Evolutionary conservation across 371 early-diverging fungal species (phyloP).

Genomic region (Funneliformis caledonium): DNA sequence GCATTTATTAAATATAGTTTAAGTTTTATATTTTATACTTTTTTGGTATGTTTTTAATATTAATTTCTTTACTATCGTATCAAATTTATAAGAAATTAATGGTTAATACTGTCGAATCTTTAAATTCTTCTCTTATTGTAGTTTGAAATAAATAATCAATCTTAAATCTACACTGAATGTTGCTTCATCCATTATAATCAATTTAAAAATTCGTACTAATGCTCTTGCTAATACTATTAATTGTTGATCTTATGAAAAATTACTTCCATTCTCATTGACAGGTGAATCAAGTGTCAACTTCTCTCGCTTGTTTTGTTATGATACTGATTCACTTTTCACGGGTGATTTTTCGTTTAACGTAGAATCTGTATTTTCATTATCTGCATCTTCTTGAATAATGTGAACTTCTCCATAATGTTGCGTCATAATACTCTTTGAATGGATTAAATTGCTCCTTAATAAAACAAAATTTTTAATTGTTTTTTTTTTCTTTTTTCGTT

Average conservation of each 20-base stretch:
- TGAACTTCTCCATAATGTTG: slow-evolving; percentile 70
- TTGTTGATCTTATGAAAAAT: slow-evolving; percentile 82
- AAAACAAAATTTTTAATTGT: not conserved
- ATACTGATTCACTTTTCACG: not conserved
- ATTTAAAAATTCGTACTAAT: slow-evolving; percentile 63
- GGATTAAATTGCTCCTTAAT: slow-evolving; percentile 69
- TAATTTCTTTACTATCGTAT: too few relatives aligned
- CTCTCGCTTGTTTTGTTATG: not conserved
- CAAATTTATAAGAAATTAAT: slow-evolving; percentile 41
- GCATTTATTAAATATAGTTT: too few relatives aligned
- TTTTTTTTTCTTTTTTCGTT: not conserved
- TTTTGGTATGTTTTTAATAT: not conserved
- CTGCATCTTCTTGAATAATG: slow-evolving; percentile 43
- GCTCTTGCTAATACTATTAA: slow-evolving; percentile 82
- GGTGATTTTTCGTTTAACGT: not conserved
- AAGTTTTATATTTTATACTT: too few relatives aligned
- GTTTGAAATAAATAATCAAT: slow-evolving; percentile 66
- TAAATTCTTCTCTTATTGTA: slow-evolving; percentile 72
- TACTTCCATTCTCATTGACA: slow-evolving; percentile 71
- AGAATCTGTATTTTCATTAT: not conserved
- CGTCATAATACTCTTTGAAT: slow-evolving; percentile 61
- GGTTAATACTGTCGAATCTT: slow-evolving; percentile 58
- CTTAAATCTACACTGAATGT: slow-evolving; percentile 76
- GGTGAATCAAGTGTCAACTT: slow-evolving; percentile 48
- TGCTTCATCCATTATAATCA: slow-evolving; percentile 80